Evolutionary conservation across 495 filamentous ascomycete genomes (phyloP).

Genomic region (Bathelium albidoporum): DNA sequence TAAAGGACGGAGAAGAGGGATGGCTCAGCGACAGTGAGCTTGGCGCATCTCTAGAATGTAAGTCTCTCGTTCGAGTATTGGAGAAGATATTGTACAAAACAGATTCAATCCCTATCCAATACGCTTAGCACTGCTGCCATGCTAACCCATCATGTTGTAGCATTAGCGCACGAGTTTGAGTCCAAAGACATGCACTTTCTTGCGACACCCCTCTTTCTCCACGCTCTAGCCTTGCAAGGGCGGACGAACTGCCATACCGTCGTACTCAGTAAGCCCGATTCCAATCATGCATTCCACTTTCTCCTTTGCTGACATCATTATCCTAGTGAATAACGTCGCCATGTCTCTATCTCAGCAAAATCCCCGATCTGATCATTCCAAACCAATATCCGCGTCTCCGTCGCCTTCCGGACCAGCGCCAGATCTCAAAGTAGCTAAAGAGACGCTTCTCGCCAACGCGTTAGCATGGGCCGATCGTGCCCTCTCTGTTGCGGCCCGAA

Average conservation of each 20-base stretch:
- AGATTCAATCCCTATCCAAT: conserved; percentile 4
- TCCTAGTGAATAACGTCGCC: conserved; percentile 56
- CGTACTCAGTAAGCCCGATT: conserved; percentile 48
- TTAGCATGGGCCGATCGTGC: conserved; percentile 67
- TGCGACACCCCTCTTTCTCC: conserved; percentile 79
- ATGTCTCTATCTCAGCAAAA: conserved; percentile 54
- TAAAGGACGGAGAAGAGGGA: conserved; percentile 52
- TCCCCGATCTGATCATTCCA: conserved; percentile 32
- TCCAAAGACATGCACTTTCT: conserved; percentile 59
- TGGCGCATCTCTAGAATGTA: conserved; percentile 60
- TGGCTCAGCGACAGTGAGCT: conserved; percentile 67
- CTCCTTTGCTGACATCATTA: conserved; percentile 15
- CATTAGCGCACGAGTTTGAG: conserved; percentile 64
- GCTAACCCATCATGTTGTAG: conserved; percentile 26
- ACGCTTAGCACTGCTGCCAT: background rate
- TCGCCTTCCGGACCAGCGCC: conserved; percentile 25
- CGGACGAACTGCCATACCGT: conserved; percentile 58
- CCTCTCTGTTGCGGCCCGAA: conserved; percentile 46
- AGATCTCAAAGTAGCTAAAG: conserved; percentile 24
- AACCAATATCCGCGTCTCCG: conserved; percentile 16
- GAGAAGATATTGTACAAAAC: background rate
- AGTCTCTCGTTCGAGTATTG: conserved; percentile 14
- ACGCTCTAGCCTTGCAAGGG: conserved; percentile 55
- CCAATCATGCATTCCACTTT: background rate
- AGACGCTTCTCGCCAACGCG: conserved; percentile 49